Base-by-base conservation (phyloP, 2,329 filamentous ascomycete genomes). In the Nothopassalora personata region DNA sequence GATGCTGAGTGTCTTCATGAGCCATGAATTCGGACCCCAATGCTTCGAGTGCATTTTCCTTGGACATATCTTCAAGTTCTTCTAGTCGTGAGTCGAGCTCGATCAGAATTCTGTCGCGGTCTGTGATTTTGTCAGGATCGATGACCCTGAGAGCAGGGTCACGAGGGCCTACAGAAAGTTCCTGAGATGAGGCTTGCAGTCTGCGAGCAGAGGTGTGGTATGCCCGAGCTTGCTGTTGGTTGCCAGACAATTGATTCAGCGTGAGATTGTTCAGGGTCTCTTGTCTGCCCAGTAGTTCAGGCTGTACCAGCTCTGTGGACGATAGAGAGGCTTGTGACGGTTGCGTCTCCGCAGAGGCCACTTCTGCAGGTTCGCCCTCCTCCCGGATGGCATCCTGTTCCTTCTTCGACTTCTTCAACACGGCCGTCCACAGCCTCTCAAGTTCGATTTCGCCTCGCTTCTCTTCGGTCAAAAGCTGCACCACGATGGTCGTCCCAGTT, bases 391-490 rank as follows among this genome's bases (percentile, higher is more conserved):
- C 61, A n/a, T 65, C 66, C 51, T 61, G 64, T 36, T 68, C 66
- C 56, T 62, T 67, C 53, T 54, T 51, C 31, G 63, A 60, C 39
- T 67, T 53, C 48, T 63, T 66, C 56, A 71, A 46, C 15, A 71
- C 64, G 10, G 63, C 68, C 11, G 58, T 75, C 84, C 87, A 90
- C 10, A 89, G 72, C 15, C 78, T 79, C 67, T 90, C 87, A 55
- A 90, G 73, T 68, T 89, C 83, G 34, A 88, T 79, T 66, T 89
- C 84, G 31, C 77, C 81, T 66, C 87, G 77, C 74, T 88, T 89
- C 69, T 87, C 85, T 64, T 87, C 85, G 0, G 85, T 89, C 70
- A 90, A 83, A 76, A 90, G 83, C 72, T 90, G 87, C 43, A 89
- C 83, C 34, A 90, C 86, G 54, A 90, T 78, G 56, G 81, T 83